Evolutionary conservation across 352 stramenopile genomes (phyloP), one percentile per base, ranked within the genome.

Genomic region (Lagenidium giganteum): DNA sequence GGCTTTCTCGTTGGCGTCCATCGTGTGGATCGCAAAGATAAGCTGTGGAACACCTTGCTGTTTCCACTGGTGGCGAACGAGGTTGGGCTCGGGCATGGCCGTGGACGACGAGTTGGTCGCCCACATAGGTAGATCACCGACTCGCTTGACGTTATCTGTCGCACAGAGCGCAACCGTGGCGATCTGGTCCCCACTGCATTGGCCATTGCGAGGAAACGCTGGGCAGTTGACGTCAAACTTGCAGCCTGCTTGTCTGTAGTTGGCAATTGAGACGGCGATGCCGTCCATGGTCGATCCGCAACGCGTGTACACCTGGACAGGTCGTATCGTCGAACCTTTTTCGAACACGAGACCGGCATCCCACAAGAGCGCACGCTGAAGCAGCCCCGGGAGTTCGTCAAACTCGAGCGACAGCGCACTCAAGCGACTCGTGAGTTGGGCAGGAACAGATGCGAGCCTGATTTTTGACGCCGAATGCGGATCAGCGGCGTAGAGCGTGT

Each of bases 341-440:
- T 51, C 37, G 17, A 57, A 26, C n/a, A 57, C 49, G 40, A 37
- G 53, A 24, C 54, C 54, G 2, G 39, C 25, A 26, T 57, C 54
- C 54, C 54, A 62, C 8, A 62, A 25, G 11, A 53, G 6, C 2
- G 54, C 54, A 13, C 47, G 54, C 38, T 62, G 54, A 3, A 62
- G 42, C 8, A 62, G 31, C 1, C 54, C 54, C 2, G 54, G 54
- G 16, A 62, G 42, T 2, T 57, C 16, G 8, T 44, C 37, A 46
- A 55, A 61, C 5, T 20, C 18, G 25, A 59, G 51, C 14, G 36
- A 23, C 17, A 16, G 34, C 27, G 46, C 46, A 3, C 18, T 11
- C 17, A 66, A 38, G 4, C 45, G 57, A 3, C 37, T n/a, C 2
- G 22, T 9, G 24, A 66, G 31, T 11, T 9, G n/a, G 2, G 8